These are phyloP conservation scores for Balansia obtecta DNA, from an alignment of 2,329 filamentous ascomycete genomes.

Conservation along the genomic window DNA sequence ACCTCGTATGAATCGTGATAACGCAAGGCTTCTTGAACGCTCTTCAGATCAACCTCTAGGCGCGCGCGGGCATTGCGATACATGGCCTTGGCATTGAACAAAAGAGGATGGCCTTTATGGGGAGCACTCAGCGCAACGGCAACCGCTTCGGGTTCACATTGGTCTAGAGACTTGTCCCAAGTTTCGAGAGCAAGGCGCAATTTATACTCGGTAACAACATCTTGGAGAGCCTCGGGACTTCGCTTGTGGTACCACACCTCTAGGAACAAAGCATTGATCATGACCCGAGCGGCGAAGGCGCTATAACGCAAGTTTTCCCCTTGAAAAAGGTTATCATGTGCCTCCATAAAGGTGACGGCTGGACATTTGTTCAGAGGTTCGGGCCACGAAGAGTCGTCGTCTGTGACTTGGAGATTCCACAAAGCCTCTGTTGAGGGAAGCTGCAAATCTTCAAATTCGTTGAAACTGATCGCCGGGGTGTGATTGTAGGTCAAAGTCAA, in stretches of 20 bases:
- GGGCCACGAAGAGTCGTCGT: constrained; percentile 76
- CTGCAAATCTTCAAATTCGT: constrained; percentile 89
- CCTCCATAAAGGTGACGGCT: constrained; percentile 79
- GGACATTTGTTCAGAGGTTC: constrained; percentile 61
- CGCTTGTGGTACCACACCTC: constrained; percentile 99
- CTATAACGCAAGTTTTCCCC: constrained; percentile 86
- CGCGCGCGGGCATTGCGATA: constrained; percentile 88
- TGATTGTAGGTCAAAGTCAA: constrained; percentile 95
- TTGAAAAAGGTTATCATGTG: constrained; percentile 91
- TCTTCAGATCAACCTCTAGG: constrained; percentile 89
- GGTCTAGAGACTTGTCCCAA: constrained; percentile 94
- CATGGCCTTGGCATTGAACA: constrained; percentile 97
- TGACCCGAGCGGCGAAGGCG: constrained; percentile 89
- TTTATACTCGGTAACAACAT: constrained; percentile 97
- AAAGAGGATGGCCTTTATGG: constrained; percentile 88
- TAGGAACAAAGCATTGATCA: constrained; percentile 97
- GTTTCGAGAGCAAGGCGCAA: constrained; percentile 88
- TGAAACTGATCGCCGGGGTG: constrained; percentile 94
- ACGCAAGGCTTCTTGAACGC: constrained; percentile 87
- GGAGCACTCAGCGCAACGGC: constrained; percentile 84
- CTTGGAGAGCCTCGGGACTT: constrained; percentile 91
- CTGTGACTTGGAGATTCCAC: constrained; percentile 74
- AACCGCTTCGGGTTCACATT: constrained; percentile 84
- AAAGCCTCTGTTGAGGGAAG: constrained; percentile 87
- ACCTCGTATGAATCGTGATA: constrained; percentile 98